Percentiles rank a stretch among this genome's conserved stretches.
Conservation (phyloP, 2,329 filamentous ascomycete genomes). For the Dactylella cylindrospora region DNA sequence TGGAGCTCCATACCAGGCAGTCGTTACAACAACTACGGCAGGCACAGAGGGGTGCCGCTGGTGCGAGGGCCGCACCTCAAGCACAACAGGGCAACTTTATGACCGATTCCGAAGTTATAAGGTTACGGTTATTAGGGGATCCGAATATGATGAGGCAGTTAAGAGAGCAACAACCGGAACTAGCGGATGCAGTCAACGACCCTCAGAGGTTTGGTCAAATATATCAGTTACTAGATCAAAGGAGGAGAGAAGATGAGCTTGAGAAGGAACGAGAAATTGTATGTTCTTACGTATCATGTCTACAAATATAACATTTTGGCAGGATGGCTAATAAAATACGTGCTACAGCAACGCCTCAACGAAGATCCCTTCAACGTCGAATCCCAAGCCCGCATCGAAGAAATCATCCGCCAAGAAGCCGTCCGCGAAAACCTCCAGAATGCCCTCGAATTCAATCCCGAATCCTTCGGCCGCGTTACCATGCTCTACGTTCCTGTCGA, state of each 20-base stretch:
- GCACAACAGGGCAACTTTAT: conserved; percentile 49
- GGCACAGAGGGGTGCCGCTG: conserved; percentile 50
- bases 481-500: conserved; percentile 96
- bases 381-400: conserved; percentile 87
- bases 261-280: conserved; percentile 77
- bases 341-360: conserved; percentile 64
- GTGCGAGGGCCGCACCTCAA: conserved; percentile 47
- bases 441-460: conserved; percentile 94
- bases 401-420: conserved; percentile 92
- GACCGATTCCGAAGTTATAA: conserved; percentile 76
- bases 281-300: conserved; percentile 5
- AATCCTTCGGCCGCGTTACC: conserved; percentile 92
- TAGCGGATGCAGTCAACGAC: conserved; percentile 75
- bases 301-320: background rate
- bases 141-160: conserved; percentile 71
- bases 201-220: conserved; percentile 73
- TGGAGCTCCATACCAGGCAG: conserved; percentile 76
- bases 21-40: conserved; percentile 51
- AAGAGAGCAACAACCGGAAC: conserved; percentile 69
- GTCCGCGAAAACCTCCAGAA: conserved; percentile 95
- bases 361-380: conserved; percentile 93
- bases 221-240: conserved; percentile 67
- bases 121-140: conserved; percentile 79
- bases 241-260: conserved; percentile 70
- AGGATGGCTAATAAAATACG: background rate